Conservation (phyloP, 176 grass and related monocot genomes). For the Miscanthus lutarioriparius region DNA sequence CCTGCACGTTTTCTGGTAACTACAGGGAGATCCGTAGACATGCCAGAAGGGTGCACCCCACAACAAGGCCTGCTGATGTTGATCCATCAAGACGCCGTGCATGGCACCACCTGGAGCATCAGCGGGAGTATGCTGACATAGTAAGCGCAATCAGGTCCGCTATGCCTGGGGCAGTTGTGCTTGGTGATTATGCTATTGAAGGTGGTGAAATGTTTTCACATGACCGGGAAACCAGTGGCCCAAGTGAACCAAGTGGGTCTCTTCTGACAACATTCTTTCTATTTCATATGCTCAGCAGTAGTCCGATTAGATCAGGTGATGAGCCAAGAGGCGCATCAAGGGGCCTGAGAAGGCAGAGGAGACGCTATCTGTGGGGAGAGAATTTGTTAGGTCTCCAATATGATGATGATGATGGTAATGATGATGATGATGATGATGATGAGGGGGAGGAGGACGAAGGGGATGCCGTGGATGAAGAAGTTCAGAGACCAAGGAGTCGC, state of each 20-base stretch:
- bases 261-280: slow-evolving; percentile 70
- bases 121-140: slow-evolving; percentile 75
- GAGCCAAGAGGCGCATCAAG: slow-evolving; percentile 49
- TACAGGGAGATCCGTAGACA: slow-evolving; percentile 73
- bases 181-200: slow-evolving; percentile 83
- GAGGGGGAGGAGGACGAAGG: slow-evolving; percentile 32
- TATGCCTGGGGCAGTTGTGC: slow-evolving; percentile 69
- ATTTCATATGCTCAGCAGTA: slow-evolving; percentile 67
- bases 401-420: slow-evolving; percentile 24
- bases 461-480: slow-evolving; percentile 55
- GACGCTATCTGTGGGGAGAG: slow-evolving; percentile 79
- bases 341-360: slow-evolving; percentile 57
- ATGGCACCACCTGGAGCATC: slow-evolving; percentile 73
- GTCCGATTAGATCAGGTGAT: slow-evolving; percentile 43
- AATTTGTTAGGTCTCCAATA: slow-evolving; percentile 73
- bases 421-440: slow-evolving; percentile 10
- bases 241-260: slow-evolving; percentile 55
- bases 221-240: slow-evolving; percentile 41
- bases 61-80: slow-evolving; percentile 63
- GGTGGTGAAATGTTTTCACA: slow-evolving; percentile 42
- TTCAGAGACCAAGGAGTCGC: slow-evolving; percentile 57
- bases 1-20: slow-evolving; percentile 70
- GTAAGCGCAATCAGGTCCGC: slow-evolving; percentile 77
- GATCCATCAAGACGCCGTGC: slow-evolving; percentile 63
- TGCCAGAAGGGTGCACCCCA: slow-evolving; percentile 65